phyloP scores from a whole-genome alignment of 2,329 filamentous ascomycete species.

The Emmonsiellopsis sp. region DNA sequence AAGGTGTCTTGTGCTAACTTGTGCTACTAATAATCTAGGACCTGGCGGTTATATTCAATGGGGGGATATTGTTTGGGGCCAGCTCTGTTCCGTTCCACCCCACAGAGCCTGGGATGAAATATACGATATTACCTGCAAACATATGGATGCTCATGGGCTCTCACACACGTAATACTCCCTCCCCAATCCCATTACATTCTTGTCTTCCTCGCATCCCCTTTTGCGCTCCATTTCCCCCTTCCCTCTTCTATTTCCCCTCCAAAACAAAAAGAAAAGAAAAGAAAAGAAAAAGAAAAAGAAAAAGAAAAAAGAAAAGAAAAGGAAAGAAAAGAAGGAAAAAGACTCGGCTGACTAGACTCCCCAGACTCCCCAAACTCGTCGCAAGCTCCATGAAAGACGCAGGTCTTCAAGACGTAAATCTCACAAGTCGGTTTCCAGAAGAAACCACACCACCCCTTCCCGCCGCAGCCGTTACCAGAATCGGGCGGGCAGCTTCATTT shows the following conservation, averaged over 20 bases:
- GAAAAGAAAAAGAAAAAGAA: no score
- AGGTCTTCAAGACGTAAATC: not conserved
- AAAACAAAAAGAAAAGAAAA: not conserved
- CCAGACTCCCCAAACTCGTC: not conserved
- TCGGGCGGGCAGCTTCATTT: not conserved
- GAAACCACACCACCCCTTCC: not conserved
- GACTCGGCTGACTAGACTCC: not conserved
- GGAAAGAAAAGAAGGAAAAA: not conserved
- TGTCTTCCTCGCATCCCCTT: no score
- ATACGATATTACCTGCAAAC: not conserved
- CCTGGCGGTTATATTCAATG: constrained; percentile 1
- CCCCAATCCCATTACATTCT: no score
- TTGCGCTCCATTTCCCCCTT: not conserved
- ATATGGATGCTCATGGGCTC: not conserved
- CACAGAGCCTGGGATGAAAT: not conserved
- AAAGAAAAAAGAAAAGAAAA: not conserved
- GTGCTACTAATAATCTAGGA: not conserved
- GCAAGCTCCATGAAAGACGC: not conserved
- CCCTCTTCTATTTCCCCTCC: not conserved
- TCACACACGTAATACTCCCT: not conserved
- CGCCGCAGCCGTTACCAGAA: no score
- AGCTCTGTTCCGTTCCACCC: not conserved
- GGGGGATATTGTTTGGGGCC: not conserved
- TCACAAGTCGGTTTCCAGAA: not conserved
- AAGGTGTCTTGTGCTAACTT: not conserved